Base-by-base conservation (phyloP, 495 filamentous ascomycete species). In the Xylaria bambusicola region DNA sequence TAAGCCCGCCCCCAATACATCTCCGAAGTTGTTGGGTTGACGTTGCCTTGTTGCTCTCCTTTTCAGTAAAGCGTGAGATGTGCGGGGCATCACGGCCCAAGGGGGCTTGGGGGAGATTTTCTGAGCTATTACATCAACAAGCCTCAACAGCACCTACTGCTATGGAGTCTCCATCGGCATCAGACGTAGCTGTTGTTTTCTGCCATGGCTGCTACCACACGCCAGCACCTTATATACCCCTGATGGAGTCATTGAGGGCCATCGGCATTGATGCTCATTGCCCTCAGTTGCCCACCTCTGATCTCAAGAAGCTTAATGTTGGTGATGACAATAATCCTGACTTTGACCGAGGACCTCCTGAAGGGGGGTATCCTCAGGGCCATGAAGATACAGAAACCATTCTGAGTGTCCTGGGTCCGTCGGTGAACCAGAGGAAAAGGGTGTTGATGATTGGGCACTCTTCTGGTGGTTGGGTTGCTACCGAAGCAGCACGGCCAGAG, bases 191-290 rank as follows among this genome's bases (percentile, higher is more conserved):
- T 2, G 58, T 74, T 5, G 68, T 75, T 24, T 56, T 74, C 29
- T 69, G 66, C 53, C 70, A 71, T 64, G 74, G 74, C 47, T 71
- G 65, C 21, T 78, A 69, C 56, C 73, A 74, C 56, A 74, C 60
- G 1, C 68, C 74, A 0, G 66, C 62, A 5, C 67, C 67, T 15
- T 78, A 74, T 26, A 18, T 61, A 24, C 62, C 69, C 3, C 63
- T 78, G 1, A 41, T 75, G 0, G 21, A 73, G 6, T 46, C 59
- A 0, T 49, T 77, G 13, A 50, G 56, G 20, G 50, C 52, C 0
- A 49, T 56, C 0, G 73, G 69, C 0, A 63, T 71, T 24, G 68
- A 73, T 21, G 53, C 67, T 0, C 58, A 74, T 50, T 77, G 71
- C 36, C 75, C 72, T 6, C 70, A 74, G 42, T 63, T 74, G 9